phyloP scores from a whole-genome alignment of 148 eudicot genomes.

The Silene uniflora region DNA sequence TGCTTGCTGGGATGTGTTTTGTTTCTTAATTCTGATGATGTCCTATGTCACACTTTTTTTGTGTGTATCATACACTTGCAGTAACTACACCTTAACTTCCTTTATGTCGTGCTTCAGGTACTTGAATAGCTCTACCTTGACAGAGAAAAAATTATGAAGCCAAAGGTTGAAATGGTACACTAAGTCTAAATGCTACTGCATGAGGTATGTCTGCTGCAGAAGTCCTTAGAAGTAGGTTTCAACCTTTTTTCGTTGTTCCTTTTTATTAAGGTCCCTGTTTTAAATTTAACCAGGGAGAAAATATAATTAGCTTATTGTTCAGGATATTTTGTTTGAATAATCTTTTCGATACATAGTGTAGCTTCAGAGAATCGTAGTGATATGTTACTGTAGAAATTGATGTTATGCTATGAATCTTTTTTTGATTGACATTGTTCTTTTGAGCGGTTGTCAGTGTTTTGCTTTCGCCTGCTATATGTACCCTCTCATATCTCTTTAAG shows the following conservation, averaged over 20 bases:
- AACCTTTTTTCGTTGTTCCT: neutral
- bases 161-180: conserved; percentile 14
- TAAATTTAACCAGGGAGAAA: neutral
- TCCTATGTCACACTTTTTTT: neutral
- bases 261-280: neutral
- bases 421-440: neutral
- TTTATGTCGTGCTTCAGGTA: conserved; percentile 15
- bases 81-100: too few species aligned
- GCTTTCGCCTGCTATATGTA: neutral
- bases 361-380: neutral
- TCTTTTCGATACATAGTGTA: too few species aligned
- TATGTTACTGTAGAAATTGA: neutral
- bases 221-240: conserved; percentile 17
- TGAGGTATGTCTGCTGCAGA: conserved; percentile 11
- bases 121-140: conserved; percentile 14
- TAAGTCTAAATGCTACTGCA: conserved; percentile 9
- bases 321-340: too few species aligned
- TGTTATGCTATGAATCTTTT: neutral
- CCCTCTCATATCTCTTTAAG: neutral
- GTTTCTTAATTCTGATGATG: neutral
- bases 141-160: neutral
- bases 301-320: too few species aligned
- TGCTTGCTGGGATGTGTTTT: too few species aligned
- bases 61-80: neutral
- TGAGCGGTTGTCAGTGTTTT: neutral